Evolutionary conservation across 345 rosid species (phyloP).

Genomic region (Gossypium mustelinum): DNA sequence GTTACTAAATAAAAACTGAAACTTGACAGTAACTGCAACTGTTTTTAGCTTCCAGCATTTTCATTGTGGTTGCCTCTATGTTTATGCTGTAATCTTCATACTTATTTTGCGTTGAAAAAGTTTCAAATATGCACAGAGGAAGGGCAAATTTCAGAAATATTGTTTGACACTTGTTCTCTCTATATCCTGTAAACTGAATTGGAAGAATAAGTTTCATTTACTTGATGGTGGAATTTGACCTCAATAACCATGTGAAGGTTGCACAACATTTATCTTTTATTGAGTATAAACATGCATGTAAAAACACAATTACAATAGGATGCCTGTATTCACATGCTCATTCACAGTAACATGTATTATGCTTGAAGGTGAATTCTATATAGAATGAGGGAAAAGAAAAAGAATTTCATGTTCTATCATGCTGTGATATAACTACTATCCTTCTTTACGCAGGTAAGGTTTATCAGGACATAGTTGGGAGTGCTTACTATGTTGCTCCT

Average conservation of each 20-base stretch:
- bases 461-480: slow-evolving; percentile 71
- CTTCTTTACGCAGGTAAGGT: slow-evolving; percentile 43
- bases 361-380: not conserved
- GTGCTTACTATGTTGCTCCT: slow-evolving; percentile 91
- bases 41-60: not conserved
- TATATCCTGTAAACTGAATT: not conserved
- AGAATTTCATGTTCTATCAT: not conserved
- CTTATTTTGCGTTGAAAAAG: not conserved
- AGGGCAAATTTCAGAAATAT: not conserved
- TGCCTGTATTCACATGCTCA: not conserved
- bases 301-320: not conserved
- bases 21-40: not conserved
- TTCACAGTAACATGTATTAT: not conserved
- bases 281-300: not conserved
- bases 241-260: too few species aligned
- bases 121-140: not conserved
- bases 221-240: not conserved
- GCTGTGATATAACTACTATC: not conserved
- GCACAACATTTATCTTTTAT: not conserved
- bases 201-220: not conserved
- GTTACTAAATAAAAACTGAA: not conserved
- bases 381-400: not conserved
- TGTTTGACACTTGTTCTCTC: not conserved
- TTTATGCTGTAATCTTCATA: not conserved
- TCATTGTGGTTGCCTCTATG: not conserved